Evolutionary conservation across 306 rosid genomes (phyloP), one percentile per base, ranked within the genome.

Genomic region (Castanospermum australe): DNA sequence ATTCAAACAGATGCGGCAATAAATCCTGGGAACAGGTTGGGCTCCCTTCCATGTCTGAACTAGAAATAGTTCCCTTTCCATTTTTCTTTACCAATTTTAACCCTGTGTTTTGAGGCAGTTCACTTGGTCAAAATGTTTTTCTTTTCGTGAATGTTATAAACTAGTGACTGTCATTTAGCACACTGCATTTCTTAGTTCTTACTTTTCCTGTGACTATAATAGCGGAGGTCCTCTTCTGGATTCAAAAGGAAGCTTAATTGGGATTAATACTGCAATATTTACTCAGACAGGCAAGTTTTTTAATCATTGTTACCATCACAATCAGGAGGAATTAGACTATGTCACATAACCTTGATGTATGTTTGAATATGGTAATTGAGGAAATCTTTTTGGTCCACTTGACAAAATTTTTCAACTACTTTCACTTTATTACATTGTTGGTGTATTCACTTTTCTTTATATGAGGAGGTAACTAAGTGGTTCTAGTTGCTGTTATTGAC

Each of bases 1-100:
- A 89, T 95, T 80, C 97, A 95, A 83, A 95, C 99, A 17, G 99
- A 95, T 82, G 99, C 98, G 5, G 94, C 97, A 71, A 93, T 95
- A 71, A 95, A 95, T 87, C 99, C 99, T 2, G 98, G 99, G 67
- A 95, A 95, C 88, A 93, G 98, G 99, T 93, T 44, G 20, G 21
- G 15, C 57, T 66, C 76, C 76, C 69, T 80, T 70, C 35, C 60
- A 24, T 54, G 39, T 52, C 41, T 54, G 55, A 64, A 66, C 51
- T 39, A 65, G 28, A 56, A 80, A 17, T 54, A 54, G 22, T 20
- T 75, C 33, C 21, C 54, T 47, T 66, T 45, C n/a, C 32, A n/a
- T 75, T 84, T 47, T n/a, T 7, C 22, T 35, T 76, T 45, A 45
- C 54, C 44, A 41, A 6, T 20, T 45, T 66, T 76, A 41, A 39